Percentiles rank a stretch among this genome's conserved stretches.
Evolutionary conservation across 768 basidiomycete species (phyloP).

Genomic region (Lactifluus echinatus): DNA sequence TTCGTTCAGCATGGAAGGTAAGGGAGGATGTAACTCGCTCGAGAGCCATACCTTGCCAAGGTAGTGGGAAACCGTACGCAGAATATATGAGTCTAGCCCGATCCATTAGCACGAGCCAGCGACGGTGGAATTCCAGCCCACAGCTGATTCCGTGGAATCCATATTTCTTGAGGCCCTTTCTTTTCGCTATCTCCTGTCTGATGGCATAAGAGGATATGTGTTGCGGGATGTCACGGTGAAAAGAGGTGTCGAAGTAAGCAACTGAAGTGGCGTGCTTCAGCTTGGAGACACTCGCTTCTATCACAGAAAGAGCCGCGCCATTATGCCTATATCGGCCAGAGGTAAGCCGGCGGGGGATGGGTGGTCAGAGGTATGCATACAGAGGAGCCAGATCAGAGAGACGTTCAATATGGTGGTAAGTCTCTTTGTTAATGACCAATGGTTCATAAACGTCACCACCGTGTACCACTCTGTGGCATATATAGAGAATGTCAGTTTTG

Average conservation of each 20-base stretch:
- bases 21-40: too few relatives aligned
- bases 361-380: conserved; percentile 32
- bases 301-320: conserved; percentile 45
- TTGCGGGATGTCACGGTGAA: conserved; percentile 66
- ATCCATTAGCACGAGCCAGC: neutral
- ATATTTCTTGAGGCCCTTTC: conserved; percentile 74
- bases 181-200: conserved; percentile 47
- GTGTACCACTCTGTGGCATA: conserved; percentile 82
- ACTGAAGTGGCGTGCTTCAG: conserved; percentile 66
- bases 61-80: neutral
- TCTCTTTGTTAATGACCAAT: conserved; percentile 55
- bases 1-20: neutral
- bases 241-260: conserved; percentile 84
- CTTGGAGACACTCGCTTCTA: conserved; percentile 47
- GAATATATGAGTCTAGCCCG: neutral
- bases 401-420: conserved; percentile 62
- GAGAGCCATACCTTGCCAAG: neutral
- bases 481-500: conserved; percentile 35
- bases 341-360: neutral
- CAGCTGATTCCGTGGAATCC: conserved; percentile 87
- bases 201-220: conserved; percentile 80
- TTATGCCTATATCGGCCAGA: neutral
- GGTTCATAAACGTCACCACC: conserved; percentile 74
- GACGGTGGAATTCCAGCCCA: conserved; percentile 24
- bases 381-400: conserved; percentile 78